Conservation (phyloP, 345 rosid species). For the Conringia planisiliqua region DNA sequence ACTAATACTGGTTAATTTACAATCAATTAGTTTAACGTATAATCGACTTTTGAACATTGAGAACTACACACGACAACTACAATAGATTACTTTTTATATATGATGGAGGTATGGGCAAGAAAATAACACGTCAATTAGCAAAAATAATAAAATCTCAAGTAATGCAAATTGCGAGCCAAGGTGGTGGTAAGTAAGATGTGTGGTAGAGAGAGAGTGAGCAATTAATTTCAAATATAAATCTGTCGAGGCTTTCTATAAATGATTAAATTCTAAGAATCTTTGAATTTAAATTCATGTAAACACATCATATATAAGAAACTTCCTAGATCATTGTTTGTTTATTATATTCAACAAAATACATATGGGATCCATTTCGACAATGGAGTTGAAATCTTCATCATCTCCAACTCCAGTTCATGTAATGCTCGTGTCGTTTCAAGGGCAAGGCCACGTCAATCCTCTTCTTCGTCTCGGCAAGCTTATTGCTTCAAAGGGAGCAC, state of each 20-base stretch:
- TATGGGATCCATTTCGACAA: constrained; percentile 17
- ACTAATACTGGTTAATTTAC: no score
- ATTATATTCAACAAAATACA: neutral
- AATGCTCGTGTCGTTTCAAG: constrained; percentile 68
- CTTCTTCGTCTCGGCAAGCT: constrained; percentile 64
- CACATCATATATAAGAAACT: neutral
- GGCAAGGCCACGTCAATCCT: constrained; percentile 79
- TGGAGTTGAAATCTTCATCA: neutral
- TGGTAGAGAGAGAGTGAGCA: neutral
- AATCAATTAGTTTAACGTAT: no score
- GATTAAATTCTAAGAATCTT: neutral
- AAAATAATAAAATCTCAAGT: neutral
- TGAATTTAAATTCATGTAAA: neutral
- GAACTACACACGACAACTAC: neutral
- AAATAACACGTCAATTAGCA: neutral
- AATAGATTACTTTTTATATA: neutral
- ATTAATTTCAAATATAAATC: neutral
- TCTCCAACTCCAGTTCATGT: constrained; percentile 38
- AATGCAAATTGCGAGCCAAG: neutral
- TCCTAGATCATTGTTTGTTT: neutral
- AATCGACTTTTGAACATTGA: no score
- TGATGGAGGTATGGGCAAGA: neutral
- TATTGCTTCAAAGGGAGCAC: constrained; percentile 62
- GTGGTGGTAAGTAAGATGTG: constrained; percentile 6
- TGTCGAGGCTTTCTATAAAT: neutral